Percentiles rank a stretch among this genome's conserved stretches.
These are phyloP conservation scores for Malus asiatica DNA, from an alignment of 306 rosid species.

Conservation along the genomic window DNA sequence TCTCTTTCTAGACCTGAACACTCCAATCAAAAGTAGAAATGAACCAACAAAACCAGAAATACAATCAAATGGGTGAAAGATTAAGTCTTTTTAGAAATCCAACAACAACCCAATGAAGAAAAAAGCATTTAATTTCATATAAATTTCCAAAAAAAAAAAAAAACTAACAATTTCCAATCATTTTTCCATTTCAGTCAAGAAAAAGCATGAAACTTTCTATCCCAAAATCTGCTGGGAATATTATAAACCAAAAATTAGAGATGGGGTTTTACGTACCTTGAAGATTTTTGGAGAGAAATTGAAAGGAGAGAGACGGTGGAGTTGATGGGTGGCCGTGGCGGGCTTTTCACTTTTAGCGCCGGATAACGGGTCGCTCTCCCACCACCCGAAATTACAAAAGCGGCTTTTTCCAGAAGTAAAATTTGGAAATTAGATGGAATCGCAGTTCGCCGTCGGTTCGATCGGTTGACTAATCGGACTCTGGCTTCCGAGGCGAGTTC, in stretches of 20 bases:
- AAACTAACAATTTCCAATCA: background rate
- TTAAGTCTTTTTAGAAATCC: background rate
- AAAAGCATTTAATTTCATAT: background rate
- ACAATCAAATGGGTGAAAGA: background rate
- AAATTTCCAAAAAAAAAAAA: background rate
- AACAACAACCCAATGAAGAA: background rate
- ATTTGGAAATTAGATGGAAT: background rate
- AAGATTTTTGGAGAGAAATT: background rate
- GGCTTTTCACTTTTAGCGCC: background rate
- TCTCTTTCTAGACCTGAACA: background rate
- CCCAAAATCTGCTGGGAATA: background rate
- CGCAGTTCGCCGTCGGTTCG: background rate
- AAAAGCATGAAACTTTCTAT: background rate
- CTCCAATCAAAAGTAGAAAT: background rate
- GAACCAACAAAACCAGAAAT: background rate
- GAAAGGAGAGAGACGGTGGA: background rate
- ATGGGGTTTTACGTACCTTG: background rate
- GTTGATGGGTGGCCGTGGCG: background rate
- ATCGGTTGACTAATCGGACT: background rate
- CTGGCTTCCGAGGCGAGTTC: background rate
- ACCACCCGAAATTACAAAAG: background rate
- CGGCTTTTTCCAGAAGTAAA: background rate
- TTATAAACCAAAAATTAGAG: background rate
- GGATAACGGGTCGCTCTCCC: conserved; percentile 2
- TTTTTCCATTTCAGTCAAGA: background rate